Evolutionary conservation across 2,329 filamentous ascomycete species (phyloP).

Genomic region (Phialocephala subalpina): DNA sequence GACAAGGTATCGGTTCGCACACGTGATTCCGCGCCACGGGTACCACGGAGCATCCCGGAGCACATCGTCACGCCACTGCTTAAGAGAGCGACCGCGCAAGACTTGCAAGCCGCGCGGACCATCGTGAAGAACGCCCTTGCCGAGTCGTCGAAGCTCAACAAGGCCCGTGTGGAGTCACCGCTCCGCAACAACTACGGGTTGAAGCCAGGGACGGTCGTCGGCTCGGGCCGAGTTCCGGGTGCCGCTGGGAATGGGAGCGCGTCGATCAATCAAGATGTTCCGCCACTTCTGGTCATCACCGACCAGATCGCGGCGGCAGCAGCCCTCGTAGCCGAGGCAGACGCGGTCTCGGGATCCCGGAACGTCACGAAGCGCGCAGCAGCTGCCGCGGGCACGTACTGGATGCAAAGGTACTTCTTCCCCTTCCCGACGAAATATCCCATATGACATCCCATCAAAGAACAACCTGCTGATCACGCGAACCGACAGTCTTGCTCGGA

Average conservation of each 20-base stretch:
- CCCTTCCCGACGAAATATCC: no score
- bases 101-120: no score
- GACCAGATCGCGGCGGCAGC: constrained; percentile 19
- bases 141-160: constrained; percentile 19
- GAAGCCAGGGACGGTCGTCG: not conserved
- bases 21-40: no score
- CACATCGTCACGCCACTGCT: no score
- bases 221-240: no score
- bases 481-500: constrained; percentile 14
- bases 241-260: no score
- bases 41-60: no score
- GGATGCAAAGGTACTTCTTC: no score
- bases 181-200: constrained; percentile 18
- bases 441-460: no score
- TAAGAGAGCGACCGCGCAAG: no score
- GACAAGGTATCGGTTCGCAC: no score
- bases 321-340: constrained; percentile 23
- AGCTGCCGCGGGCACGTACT: constrained; percentile 17
- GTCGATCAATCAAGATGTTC: not conserved
- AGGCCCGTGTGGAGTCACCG: constrained; percentile 14
- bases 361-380: constrained; percentile 19
- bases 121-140: constrained; percentile 18
- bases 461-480: no score
- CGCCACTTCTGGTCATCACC: constrained; percentile 3
- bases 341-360: not conserved